phyloP scores from a whole-genome alignment of 192 early-diverging fungal genomes.

The Glomus cerebriforme region DNA sequence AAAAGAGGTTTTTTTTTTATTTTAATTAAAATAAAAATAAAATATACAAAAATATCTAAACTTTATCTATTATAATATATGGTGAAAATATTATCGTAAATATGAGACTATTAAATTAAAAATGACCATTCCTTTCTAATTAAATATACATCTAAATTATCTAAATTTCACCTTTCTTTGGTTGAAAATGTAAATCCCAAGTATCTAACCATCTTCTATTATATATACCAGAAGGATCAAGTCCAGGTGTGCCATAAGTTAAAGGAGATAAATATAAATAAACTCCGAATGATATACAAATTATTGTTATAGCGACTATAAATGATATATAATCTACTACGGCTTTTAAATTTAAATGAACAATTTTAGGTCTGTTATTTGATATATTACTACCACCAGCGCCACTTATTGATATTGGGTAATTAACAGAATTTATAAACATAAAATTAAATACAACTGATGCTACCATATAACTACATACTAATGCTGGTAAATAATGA shows the following conservation, averaged over 20 bases:
- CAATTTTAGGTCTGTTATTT: constrained; percentile 38
- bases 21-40: no score
- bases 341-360: constrained; percentile 27
- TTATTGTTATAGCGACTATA: constrained; percentile 46
- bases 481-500: constrained; percentile 90
- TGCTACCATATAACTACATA: constrained; percentile 77
- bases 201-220: constrained; percentile 66
- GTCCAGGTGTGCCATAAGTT: constrained; percentile 77
- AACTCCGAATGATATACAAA: constrained; percentile 51
- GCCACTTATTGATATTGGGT: constrained; percentile 43
- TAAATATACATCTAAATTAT: no score
- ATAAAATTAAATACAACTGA: constrained; percentile 81
- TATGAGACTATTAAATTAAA: no score
- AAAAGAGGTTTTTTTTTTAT: no score
- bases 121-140: no score
- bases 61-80: no score
- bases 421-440: constrained; percentile 59
- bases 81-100: no score
- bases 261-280: constrained; percentile 87
- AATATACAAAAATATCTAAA: no score
- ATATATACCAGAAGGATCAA: constrained; percentile 59
- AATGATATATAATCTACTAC: constrained; percentile 38
- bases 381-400: constrained; percentile 37
- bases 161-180: constrained; percentile 20
- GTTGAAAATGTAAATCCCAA: constrained; percentile 89